A percentile compares a stretch with the other conserved stretches of the same genome.
Conservation (phyloP, 306 rosid species). For the Lathyrus oleraceus region DNA sequence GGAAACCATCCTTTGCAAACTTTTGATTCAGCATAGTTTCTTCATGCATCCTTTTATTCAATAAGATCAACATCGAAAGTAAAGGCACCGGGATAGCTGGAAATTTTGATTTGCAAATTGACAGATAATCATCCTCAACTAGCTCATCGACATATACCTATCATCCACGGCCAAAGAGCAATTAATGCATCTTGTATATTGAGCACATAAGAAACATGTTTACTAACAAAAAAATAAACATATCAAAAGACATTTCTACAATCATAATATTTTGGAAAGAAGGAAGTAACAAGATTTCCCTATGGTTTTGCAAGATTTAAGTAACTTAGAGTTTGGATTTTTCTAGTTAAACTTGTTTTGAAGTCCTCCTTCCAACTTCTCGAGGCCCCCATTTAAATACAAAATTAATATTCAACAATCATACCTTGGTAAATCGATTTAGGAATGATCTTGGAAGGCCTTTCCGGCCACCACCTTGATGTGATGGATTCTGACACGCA, state of each 20-base stretch:
- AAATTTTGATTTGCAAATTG: slow-evolving; percentile 76
- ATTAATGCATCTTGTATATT: neutral
- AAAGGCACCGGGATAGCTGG: slow-evolving; percentile 54
- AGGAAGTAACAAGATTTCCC: neutral
- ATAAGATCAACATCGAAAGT: slow-evolving; percentile 62
- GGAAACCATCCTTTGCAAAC: slow-evolving; percentile 86
- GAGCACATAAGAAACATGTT: slow-evolving; percentile 14
- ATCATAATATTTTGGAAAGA: neutral
- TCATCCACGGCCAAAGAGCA: slow-evolving; percentile 34
- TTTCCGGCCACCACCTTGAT: slow-evolving; percentile 95
- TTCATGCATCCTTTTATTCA: slow-evolving; percentile 78
- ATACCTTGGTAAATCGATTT: slow-evolving; percentile 91
- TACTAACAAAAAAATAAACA: neutral
- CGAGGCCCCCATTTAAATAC: neutral
- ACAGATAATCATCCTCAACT: slow-evolving; percentile 72
- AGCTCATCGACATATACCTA: slow-evolving; percentile 95
- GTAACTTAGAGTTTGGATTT: neutral
- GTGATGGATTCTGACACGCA: slow-evolving; percentile 95
- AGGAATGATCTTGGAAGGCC: slow-evolving; percentile 94
- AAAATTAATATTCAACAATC: slow-evolving; percentile 7
- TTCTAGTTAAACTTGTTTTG: neutral
- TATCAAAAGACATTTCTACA: neutral
- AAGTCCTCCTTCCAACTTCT: neutral
- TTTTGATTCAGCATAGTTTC: slow-evolving; percentile 67
- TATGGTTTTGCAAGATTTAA: neutral